phyloP scores from a whole-genome alignment of 306 rosid genomes.

The Dryas octopetala region DNA sequence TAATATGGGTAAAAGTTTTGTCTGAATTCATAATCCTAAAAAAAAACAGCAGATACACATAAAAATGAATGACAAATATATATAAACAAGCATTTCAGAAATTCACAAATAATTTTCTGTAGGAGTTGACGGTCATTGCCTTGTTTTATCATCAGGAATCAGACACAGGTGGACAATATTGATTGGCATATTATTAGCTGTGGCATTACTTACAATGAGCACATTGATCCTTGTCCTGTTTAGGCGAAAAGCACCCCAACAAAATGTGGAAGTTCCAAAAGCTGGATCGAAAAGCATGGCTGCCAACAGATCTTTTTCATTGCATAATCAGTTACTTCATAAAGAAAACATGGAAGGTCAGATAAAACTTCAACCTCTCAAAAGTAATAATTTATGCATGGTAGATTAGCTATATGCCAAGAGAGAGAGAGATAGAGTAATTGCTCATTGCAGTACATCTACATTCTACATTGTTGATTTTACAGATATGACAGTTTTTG shows the following conservation, averaged over 20 bases:
- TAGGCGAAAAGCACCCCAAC: conserved; percentile 30
- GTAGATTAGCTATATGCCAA: background rate
- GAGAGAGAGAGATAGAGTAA: background rate
- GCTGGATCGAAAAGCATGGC: conserved; percentile 35
- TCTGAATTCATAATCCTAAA: background rate
- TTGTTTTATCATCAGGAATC: conserved; percentile 36
- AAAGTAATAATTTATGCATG: background rate
- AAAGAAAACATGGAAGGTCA: conserved; percentile 53
- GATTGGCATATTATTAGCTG: conserved; percentile 37
- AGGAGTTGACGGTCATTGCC: conserved; percentile 19
- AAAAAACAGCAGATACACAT: no score
- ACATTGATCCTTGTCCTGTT: conserved; percentile 38
- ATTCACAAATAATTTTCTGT: background rate
- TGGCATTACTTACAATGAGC: conserved; percentile 46
- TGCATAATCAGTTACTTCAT: conserved; percentile 29
- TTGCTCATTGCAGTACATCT: conserved; percentile 7
- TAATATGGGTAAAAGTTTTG: background rate
- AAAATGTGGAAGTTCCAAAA: conserved; percentile 31
- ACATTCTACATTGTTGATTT: conserved; percentile 4
- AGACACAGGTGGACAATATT: conserved; percentile 34
- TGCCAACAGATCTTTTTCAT: conserved; percentile 34
- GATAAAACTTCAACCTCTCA: conserved; percentile 7
- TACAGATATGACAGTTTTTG: conserved; percentile 52
- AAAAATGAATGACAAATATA: background rate
- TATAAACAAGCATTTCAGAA: conserved; percentile 7